phyloP scores from a whole-genome alignment of 495 filamentous ascomycete species.

The Penicillium mononematosum region DNA sequence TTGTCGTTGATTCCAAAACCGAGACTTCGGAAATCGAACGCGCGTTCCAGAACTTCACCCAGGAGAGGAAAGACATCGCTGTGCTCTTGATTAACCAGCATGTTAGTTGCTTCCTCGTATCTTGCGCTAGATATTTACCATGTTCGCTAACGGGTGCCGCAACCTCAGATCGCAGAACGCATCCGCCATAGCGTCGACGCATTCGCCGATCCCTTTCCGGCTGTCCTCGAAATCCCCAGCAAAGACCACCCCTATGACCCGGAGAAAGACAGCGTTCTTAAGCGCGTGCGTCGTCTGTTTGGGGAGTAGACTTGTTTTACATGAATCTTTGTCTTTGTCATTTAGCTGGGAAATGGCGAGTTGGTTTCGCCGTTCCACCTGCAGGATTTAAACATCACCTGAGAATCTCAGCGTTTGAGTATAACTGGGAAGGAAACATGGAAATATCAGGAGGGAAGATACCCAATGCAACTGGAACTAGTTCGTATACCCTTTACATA shows the following conservation, averaged over 20 bases:
- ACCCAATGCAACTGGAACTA: conserved; percentile 26
- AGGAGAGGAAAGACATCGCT: conserved; percentile 89
- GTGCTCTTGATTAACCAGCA: conserved; percentile 98
- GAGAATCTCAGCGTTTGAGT: conserved; percentile 7
- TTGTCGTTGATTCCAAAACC: conserved; percentile 92
- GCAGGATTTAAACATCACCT: background rate
- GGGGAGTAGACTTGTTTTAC: conserved; percentile 63
- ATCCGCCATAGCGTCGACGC: conserved; percentile 73
- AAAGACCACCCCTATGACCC: conserved; percentile 99
- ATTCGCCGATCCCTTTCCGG: conserved; percentile 55
- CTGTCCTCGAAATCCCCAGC: conserved; percentile 88
- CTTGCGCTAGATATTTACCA: background rate
- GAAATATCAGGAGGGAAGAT: conserved; percentile 27
- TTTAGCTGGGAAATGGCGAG: background rate
- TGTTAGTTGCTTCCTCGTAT: conserved; percentile 50
- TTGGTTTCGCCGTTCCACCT: background rate
- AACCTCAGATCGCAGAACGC: conserved; percentile 76
- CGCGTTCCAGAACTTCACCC: conserved; percentile 85
- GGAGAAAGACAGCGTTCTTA: conserved; percentile 96
- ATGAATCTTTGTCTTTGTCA: conserved; percentile 10
- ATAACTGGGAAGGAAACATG: conserved; percentile 9
- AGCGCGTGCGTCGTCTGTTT: conserved; percentile 85
- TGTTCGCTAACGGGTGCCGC: conserved; percentile 3
- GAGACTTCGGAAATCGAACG: conserved; percentile 84
- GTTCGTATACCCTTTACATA: conserved; percentile 16